Evolutionary conservation across 192 early-diverging fungal genomes (phyloP), one percentile per base, ranked within the genome.

Genomic region (Umbelopsis vinacea): DNA sequence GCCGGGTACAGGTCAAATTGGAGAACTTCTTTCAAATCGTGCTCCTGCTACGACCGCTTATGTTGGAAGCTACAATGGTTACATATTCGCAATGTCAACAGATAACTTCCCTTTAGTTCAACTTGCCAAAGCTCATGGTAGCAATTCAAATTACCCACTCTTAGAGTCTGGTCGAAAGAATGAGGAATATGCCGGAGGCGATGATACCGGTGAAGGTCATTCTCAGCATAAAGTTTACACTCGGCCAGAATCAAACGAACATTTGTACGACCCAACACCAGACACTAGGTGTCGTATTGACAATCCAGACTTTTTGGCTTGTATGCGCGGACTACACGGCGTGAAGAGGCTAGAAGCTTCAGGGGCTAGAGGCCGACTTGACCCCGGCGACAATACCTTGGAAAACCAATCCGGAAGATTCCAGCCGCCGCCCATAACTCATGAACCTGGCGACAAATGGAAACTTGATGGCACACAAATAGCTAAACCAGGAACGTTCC

Each of bases 71-170:
- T 75, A 88, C 29, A 77, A 87, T 24, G 91, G 90, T 71, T 89
- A 82, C 23, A 84, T 92, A 14, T 95, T 91, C 81, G 80, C 89
- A 19, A 79, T 95, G 37, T 89, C 91, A 0, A 68, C 78, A 21
- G 83, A 91, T 33, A 87, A 91, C 71, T 92, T 90, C 52, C 90
- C 90, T 12, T 71, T 90, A n/a, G 79, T 87, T 12, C 76, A 78
- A 7, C 71, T 81, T 29, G 82, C 86, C 50, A 70, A 81, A n/a
- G 57, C 57, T 29, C 26, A 63, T 37, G 57, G 57, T 37, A 63
- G 81, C 57, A 45, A 60, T 84, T 26, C 73, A 77, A 74, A 70
- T 55, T 24, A 37, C 71, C 48, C 72, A 73, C 47, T 84, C 75
- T 76, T 84, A 75, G 83, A 76, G 79, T 22, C 8, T 79, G 83